Conservation (phyloP, 129 eudicot genomes). For the Flaveria sonorensis region DNA sequence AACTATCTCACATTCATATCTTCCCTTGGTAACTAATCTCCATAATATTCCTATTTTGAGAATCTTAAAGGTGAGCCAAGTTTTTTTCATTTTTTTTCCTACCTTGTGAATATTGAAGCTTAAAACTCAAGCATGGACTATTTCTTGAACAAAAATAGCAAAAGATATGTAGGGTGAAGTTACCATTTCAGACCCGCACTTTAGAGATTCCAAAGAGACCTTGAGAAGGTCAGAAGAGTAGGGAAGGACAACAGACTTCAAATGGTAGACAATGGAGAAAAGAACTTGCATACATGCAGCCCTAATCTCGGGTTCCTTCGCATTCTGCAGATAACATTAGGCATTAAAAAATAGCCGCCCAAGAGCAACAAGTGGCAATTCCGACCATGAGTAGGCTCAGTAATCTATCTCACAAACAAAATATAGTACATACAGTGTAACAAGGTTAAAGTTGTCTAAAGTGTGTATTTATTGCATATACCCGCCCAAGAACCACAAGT, state of each 20-base stretch:
- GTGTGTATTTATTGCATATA: not conserved
- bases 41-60: not conserved
- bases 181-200: conserved; percentile 64
- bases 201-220: conserved; percentile 55
- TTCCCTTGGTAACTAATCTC: not conserved
- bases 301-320: conserved; percentile 59
- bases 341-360: not conserved
- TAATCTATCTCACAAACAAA: too few relatives aligned
- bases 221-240: conserved; percentile 60
- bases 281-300: conserved; percentile 83
- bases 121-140: conserved; percentile 16
- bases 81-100: not conserved
- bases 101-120: not conserved
- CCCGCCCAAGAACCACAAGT: not conserved
- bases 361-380: conserved; percentile 2
- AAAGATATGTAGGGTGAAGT: not conserved
- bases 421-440: too few relatives aligned
- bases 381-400: not conserved
- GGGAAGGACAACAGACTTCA: conserved; percentile 62
- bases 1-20: not conserved
- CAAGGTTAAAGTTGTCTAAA: not conserved
- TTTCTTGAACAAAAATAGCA: not conserved
- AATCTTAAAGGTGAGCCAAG: not conserved
- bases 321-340: conserved; percentile 39
- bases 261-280: conserved; percentile 77